A percentile compares a stretch with the other conserved stretches of the same genome.
These are phyloP conservation scores for Tricholoma hemisulphureum DNA, from an alignment of 768 basidiomycete genomes.

Conservation along the genomic window DNA sequence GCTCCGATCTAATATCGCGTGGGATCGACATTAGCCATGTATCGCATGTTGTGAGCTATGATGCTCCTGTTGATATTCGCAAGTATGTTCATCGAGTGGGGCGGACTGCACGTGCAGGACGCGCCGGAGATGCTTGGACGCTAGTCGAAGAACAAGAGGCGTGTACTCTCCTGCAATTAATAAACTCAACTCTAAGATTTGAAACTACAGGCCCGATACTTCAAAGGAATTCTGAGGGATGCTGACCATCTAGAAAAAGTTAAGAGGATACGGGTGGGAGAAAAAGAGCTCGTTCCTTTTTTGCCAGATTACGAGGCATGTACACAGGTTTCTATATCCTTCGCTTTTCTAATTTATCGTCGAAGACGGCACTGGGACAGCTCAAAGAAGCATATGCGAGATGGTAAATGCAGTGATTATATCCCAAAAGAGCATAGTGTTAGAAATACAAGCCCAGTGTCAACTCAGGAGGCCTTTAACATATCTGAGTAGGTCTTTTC, in stretches of 20 bases:
- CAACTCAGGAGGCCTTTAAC: slow-evolving; percentile 65
- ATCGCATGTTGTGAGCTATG: slow-evolving; percentile 92
- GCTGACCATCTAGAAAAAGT: slow-evolving; percentile 70
- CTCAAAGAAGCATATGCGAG: slow-evolving; percentile 40
- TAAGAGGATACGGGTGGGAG: slow-evolving; percentile 62
- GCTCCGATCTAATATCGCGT: slow-evolving; percentile 93
- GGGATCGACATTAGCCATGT: slow-evolving; percentile 95
- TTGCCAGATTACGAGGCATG: slow-evolving; percentile 67
- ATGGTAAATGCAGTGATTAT: neutral
- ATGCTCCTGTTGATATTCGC: slow-evolving; percentile 94
- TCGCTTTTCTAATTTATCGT: neutral
- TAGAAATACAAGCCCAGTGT: slow-evolving; percentile 12
- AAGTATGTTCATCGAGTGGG: slow-evolving; percentile 99
- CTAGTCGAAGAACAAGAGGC: slow-evolving; percentile 94
- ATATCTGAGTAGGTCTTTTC: slow-evolving; percentile 68
- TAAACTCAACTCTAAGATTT: neutral
- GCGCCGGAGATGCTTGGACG: slow-evolving; percentile 88
- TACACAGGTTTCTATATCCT: neutral
- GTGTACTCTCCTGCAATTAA: slow-evolving; percentile 6
- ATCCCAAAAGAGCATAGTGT: neutral
- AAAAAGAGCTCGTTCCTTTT: slow-evolving; percentile 58
- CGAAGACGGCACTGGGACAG: slow-evolving; percentile 37
- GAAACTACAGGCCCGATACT: slow-evolving; percentile 68
- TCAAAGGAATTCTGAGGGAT: slow-evolving; percentile 77
- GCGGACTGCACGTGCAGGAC: slow-evolving; percentile 91